Evolutionary conservation across 495 filamentous ascomycete genomes (phyloP), one percentile per base, ranked within the genome.

Genomic region (Staphylotrichum tortipilum): DNA sequence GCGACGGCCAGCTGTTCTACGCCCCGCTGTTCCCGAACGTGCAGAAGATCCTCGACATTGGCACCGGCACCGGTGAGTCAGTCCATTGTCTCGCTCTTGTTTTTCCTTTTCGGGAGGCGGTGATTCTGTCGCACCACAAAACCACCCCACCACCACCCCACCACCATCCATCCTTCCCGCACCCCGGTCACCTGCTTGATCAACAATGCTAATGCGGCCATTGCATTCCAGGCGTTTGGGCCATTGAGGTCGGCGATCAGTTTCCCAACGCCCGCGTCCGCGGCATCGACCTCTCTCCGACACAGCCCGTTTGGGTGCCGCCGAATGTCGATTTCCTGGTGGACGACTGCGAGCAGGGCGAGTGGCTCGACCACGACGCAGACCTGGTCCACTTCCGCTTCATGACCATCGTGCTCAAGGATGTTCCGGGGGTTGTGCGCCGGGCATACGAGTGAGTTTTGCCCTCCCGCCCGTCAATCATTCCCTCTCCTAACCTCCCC

Each of bases 1-100:
- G 56, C 34, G 72, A 72, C 33, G 71, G 73, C 22, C 59, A 66
- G 47, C 61, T 78, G 4, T 68, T 62, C 41, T 60, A 68, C 19
- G 66, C 76, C 74, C 77, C 0, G 61, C 76, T 34, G 57, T 55
- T 21, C 48, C 63, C 14, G 40, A 70, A 12, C 71, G n/a, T 69
- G 6, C 65, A 71, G 28, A 66, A 56, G 18, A 68, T 77, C 17
- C 54, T 77, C 8, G 74, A 78, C 49, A 49, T 77, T 7, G 71
- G 73, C 1, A 82, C 79, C 0, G 79, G 78, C 6, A 80, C 77
- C 0, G 67, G 66, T 64, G 17, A 50, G 56, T 56, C 34, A 31
- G 44, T 33, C 53, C 47, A n/a, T 34, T 42, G 22, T n/a, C n/a
- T n/a, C n/a, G n/a, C n/a, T n/a, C n/a, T n/a, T n/a, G n/a, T n/a